These are phyloP conservation scores for Cordia subcordata DNA, from an alignment of 257 asterid genomes.

Conservation along the genomic window DNA sequence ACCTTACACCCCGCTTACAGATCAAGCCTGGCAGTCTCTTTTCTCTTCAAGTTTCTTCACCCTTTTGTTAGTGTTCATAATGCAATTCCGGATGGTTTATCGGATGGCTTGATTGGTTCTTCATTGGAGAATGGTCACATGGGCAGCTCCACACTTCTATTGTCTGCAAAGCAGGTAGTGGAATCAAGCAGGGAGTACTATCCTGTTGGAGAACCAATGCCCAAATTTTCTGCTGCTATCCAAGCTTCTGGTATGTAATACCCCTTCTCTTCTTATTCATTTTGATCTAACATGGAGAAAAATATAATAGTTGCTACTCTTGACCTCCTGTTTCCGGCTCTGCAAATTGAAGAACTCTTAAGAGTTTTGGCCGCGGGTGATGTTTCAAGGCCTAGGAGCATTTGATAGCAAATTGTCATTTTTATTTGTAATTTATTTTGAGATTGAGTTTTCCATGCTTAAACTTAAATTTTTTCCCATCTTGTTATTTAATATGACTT, in stretches of 20 bases:
- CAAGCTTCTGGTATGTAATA: constrained; percentile 62
- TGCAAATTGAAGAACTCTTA: no score
- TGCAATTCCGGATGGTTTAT: no score
- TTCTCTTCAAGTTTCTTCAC: constrained; percentile 47
- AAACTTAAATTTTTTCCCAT: no score
- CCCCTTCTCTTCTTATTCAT: constrained; percentile 3
- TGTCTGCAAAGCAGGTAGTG: constrained; percentile 55
- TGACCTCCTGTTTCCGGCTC: no score
- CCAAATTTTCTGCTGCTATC: constrained; percentile 49
- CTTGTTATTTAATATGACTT: no score
- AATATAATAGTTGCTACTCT: no score
- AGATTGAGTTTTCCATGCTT: no score
- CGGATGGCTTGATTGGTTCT: no score
- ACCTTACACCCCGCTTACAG: constrained; percentile 46
- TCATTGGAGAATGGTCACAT: constrained; percentile 6
- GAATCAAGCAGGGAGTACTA: constrained; percentile 41
- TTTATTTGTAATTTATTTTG: no score
- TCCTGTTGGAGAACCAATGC: constrained; percentile 71
- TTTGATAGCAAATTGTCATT: no score
- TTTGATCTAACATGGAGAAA: background rate
- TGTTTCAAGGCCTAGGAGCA: no score
- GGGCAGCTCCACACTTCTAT: constrained; percentile 26
- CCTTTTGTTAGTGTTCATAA: constrained; percentile 12
- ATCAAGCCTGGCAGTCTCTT: constrained; percentile 51
- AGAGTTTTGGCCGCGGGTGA: no score